These are phyloP conservation scores for Ustilago lituana DNA, from an alignment of 1,284 basidiomycete genomes.

Conservation along the genomic window DNA sequence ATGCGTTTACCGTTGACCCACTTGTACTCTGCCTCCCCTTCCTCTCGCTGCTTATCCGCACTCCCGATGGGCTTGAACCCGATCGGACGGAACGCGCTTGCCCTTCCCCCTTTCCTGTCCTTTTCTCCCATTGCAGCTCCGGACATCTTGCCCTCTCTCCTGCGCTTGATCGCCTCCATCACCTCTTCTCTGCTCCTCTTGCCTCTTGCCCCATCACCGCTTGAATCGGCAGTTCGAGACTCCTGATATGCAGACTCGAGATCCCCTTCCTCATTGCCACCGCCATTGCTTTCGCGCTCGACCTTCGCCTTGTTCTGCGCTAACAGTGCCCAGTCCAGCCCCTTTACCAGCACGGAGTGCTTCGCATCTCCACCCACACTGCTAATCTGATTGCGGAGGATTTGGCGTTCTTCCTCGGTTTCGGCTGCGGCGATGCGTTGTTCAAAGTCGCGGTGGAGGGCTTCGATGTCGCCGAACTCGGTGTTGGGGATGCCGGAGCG, in stretches of 20 bases:
- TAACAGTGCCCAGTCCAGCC: constrained; percentile 85
- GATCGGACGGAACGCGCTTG: constrained; percentile 69
- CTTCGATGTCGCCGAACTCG: constrained; percentile 74
- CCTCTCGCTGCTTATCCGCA: constrained; percentile 56
- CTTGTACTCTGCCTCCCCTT: constrained; percentile 67
- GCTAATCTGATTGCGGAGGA: constrained; percentile 77
- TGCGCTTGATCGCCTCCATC: constrained; percentile 77
- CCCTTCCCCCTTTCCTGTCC: constrained; percentile 72
- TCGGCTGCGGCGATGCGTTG: constrained; percentile 71
- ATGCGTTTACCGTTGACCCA: constrained; percentile 67
- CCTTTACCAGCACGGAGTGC: constrained; percentile 86
- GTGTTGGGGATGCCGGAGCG: constrained; percentile 12
- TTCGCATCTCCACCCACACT: constrained; percentile 88
- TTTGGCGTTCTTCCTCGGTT: constrained; percentile 71
- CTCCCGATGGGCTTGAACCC: constrained; percentile 78
- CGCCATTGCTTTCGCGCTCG: constrained; percentile 59
- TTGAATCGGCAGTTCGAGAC: not conserved
- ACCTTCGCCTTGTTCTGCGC: constrained; percentile 79
- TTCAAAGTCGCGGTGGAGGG: constrained; percentile 82
- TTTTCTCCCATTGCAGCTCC: constrained; percentile 70
- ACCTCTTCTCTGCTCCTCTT: constrained; percentile 73
- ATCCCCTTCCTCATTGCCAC: constrained; percentile 76
- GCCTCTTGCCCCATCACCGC: constrained; percentile 60
- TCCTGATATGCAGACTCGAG: constrained; percentile 77
- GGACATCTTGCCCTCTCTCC: constrained; percentile 67